Conservation (phyloP, 2,329 filamentous ascomycete species). For the Xylaria sp. region DNA sequence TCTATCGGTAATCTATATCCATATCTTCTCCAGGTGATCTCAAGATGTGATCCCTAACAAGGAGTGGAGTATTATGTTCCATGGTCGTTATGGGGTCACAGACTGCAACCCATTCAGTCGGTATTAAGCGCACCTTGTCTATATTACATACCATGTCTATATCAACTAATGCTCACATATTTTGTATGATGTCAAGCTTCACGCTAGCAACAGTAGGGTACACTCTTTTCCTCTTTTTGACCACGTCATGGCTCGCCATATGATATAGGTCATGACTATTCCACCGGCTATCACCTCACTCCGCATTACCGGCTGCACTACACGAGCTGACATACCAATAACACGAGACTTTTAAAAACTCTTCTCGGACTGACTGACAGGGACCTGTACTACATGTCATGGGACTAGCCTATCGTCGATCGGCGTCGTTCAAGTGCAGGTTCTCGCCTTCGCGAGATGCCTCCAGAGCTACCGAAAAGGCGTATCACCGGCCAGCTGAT, state of each 20-base stretch:
- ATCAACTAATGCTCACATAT: not conserved
- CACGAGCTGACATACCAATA: slow-evolving; percentile 39
- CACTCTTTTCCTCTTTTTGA: slow-evolving; percentile 16
- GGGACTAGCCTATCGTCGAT: slow-evolving; percentile 17
- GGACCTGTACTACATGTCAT: slow-evolving; percentile 22
- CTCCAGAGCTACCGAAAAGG: slow-evolving; percentile 23
- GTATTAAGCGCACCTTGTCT: not conserved
- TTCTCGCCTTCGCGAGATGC: slow-evolving; percentile 28
- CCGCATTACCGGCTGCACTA: slow-evolving; percentile 36
- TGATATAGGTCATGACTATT: slow-evolving; percentile 30
- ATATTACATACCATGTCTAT: not conserved
- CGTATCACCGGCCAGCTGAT: slow-evolving; percentile 26
- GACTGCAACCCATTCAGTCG: not conserved
- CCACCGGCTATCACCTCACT: slow-evolving; percentile 23
- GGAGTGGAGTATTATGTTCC: not conserved
- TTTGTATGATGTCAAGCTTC: slow-evolving; percentile 11
- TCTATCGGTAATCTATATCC: slow-evolving; percentile 9
- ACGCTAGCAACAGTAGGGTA: slow-evolving; percentile 4
- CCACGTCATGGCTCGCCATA: slow-evolving; percentile 33
- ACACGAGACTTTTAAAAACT: slow-evolving; percentile 12
- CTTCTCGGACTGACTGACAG: not conserved
- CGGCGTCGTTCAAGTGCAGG: slow-evolving; percentile 15
- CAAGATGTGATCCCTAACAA: not conserved
- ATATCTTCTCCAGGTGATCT: not conserved
- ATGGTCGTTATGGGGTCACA: not conserved